These are phyloP conservation scores for Malassezia sympodialis DNA, from an alignment of 1,284 basidiomycete species.

Conservation along the genomic window DNA sequence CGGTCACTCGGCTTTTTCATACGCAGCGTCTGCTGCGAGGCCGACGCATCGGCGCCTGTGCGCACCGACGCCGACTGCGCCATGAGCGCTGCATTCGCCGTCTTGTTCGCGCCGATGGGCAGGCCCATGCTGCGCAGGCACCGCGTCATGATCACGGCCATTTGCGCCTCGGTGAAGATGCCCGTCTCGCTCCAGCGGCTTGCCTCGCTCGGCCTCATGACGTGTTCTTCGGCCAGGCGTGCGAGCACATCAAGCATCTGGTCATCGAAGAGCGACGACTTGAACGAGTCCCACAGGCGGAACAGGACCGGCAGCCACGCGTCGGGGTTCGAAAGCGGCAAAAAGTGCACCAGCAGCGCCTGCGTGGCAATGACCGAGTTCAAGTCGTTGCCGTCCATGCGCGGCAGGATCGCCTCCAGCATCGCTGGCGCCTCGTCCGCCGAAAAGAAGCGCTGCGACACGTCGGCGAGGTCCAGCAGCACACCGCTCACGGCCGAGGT, in stretches of 20 bases:
- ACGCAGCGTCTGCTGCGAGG: slow-evolving; percentile 59
- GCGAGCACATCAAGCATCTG: slow-evolving; percentile 72
- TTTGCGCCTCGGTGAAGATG: slow-evolving; percentile 78
- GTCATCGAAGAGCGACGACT: slow-evolving; percentile 69
- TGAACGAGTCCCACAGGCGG: slow-evolving; percentile 74
- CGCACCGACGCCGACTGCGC: slow-evolving; percentile 32
- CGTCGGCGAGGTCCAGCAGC: slow-evolving; percentile 74
- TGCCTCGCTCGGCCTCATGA: slow-evolving; percentile 46
- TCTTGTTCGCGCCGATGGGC: slow-evolving; percentile 53
- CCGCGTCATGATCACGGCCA: slow-evolving; percentile 74
- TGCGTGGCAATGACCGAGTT: slow-evolving; percentile 50
- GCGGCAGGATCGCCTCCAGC: slow-evolving; percentile 66
- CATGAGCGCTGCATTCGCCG: slow-evolving; percentile 35
- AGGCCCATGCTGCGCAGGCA: slow-evolving; percentile 68
- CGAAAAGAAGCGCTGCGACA: slow-evolving; percentile 76
- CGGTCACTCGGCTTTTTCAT: slow-evolving; percentile 67
- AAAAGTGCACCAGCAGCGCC: slow-evolving; percentile 44
- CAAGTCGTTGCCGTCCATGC: slow-evolving; percentile 63
- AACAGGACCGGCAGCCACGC: slow-evolving; percentile 52
- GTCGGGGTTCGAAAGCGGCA: slow-evolving; percentile 40
- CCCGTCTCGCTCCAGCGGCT: slow-evolving; percentile 62
- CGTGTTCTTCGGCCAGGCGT: slow-evolving; percentile 65
- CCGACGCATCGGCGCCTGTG: slow-evolving; percentile 53
- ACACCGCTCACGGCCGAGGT: slow-evolving; percentile 57
- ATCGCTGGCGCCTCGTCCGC: slow-evolving; percentile 79